Conservation (phyloP, 176 grass and related monocot species). For the Avena sativa region DNA sequence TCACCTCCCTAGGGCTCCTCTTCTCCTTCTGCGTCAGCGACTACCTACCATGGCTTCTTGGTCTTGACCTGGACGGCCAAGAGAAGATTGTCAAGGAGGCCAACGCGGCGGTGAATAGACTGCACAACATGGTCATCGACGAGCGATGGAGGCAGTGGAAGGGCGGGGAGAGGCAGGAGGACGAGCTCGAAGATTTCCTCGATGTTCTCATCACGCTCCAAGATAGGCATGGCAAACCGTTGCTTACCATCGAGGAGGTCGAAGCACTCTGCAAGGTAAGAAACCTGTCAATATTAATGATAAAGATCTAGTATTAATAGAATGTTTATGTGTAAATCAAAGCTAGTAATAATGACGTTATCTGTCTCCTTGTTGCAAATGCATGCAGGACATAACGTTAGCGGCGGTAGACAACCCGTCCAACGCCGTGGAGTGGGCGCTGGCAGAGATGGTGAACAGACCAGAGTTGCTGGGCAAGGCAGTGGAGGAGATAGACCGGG, state of each 20-base stretch:
- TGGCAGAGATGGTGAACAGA: too few relatives aligned
- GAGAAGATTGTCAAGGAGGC: slow-evolving; percentile 40
- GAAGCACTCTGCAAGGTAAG: slow-evolving; percentile 19
- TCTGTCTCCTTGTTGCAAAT: too few relatives aligned
- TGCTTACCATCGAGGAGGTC: slow-evolving; percentile 33
- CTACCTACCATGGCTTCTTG: slow-evolving; percentile 52
- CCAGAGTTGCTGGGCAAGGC: too few relatives aligned
- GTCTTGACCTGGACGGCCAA: slow-evolving; percentile 48
- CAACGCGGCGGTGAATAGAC: not conserved
- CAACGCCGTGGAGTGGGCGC: too few relatives aligned
- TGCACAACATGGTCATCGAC: slow-evolving; percentile 46
- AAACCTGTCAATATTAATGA: too few relatives aligned
- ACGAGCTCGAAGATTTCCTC: slow-evolving; percentile 20
- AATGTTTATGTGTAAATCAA: too few relatives aligned
- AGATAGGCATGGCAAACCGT: not conserved
- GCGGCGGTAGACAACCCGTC: too few relatives aligned
- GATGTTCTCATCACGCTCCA: slow-evolving; percentile 32
- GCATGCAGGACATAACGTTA: too few relatives aligned
- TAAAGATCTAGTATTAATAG: too few relatives aligned
- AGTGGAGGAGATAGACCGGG: too few relatives aligned
- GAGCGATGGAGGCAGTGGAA: slow-evolving; percentile 42
- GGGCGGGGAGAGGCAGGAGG: not conserved
- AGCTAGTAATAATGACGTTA: too few relatives aligned
- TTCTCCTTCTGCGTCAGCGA: slow-evolving; percentile 54
- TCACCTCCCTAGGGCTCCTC: slow-evolving; percentile 29